Percentiles rank a stretch among this genome's conserved stretches.
Evolutionary conservation across 192 early-diverging fungal species (phyloP).

Genomic region (Coemansia furcata): DNA sequence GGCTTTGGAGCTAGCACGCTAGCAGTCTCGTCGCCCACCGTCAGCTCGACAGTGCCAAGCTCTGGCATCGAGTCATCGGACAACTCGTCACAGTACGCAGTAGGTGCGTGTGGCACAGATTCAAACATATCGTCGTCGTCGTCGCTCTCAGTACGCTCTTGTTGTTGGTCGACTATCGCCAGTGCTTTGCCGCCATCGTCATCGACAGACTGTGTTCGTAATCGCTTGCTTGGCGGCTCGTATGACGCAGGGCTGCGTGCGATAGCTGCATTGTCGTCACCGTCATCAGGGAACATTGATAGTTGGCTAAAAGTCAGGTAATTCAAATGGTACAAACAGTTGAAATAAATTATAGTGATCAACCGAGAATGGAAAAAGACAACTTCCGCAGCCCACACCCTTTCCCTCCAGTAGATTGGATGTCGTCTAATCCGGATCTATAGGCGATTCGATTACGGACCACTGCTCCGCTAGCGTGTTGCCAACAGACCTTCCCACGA

Average conservation of each 20-base stretch:
- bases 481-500: not conserved
- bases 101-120: not conserved
- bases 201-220: not conserved
- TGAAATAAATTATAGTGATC: not conserved
- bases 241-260: not conserved
- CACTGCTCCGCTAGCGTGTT: too few relatives aligned
- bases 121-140: conserved; percentile 29
- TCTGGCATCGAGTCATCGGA: conserved; percentile 31
- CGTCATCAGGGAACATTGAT: not conserved
- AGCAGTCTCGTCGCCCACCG: conserved; percentile 13
- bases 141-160: not conserved
- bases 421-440: not conserved
- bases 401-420: not conserved
- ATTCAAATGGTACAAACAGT: not conserved
- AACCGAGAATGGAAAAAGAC: not conserved
- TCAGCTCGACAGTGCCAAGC: conserved; percentile 47
- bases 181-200: not conserved
- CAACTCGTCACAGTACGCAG: conserved; percentile 1
- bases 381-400: not conserved
- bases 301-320: not conserved
- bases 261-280: not conserved
- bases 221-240: not conserved
- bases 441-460: not conserved
- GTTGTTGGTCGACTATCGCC: not conserved
- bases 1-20: not conserved